Conservation (phyloP, 805 yeast genomes). For the Kluyveromyces nonfermentans region DNA sequence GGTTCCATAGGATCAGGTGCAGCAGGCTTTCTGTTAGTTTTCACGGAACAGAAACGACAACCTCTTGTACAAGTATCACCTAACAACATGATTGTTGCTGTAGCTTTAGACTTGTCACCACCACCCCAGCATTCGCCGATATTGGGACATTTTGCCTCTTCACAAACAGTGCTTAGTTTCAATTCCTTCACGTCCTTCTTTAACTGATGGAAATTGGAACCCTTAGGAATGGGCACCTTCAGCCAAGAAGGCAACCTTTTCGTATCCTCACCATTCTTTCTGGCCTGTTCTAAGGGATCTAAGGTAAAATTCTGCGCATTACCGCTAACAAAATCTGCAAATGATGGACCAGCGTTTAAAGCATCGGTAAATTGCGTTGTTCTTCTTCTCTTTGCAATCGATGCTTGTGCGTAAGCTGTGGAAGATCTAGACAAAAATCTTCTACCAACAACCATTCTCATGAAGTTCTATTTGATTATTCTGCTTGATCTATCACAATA, state of each 20-base stretch:
- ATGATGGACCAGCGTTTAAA: conserved; percentile 79
- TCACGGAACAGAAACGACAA: conserved; percentile 96
- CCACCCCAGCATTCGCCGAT: conserved; percentile 99
- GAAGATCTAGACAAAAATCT: conserved; percentile 12
- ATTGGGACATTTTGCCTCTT: conserved; percentile 98
- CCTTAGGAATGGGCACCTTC: conserved; percentile 95
- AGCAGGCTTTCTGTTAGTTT: conserved; percentile 80
- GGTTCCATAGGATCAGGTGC: conserved; percentile 95
- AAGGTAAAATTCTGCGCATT: conserved; percentile 53
- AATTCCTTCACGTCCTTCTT: conserved; percentile 83
- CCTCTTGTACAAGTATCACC: conserved; percentile 99
- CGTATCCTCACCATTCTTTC: conserved; percentile 47
- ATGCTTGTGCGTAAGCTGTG: conserved; percentile 10
- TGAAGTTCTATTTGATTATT: neutral
- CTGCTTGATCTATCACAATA: too few relatives aligned
- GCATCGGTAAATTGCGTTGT: conserved; percentile 57
- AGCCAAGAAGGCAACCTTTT: conserved; percentile 87
- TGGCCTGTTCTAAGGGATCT: conserved; percentile 73
- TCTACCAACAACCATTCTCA: neutral
- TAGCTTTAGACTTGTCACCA: conserved; percentile 57
- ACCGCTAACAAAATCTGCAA: conserved; percentile 83
- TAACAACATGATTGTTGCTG: conserved; percentile 94
- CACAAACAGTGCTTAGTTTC: conserved; percentile 91
- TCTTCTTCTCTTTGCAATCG: conserved; percentile 35
- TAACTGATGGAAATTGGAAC: conserved; percentile 68